Evolutionary conservation across 352 stramenopile species (phyloP).

Genomic region (Pythium apleroticum): DNA sequence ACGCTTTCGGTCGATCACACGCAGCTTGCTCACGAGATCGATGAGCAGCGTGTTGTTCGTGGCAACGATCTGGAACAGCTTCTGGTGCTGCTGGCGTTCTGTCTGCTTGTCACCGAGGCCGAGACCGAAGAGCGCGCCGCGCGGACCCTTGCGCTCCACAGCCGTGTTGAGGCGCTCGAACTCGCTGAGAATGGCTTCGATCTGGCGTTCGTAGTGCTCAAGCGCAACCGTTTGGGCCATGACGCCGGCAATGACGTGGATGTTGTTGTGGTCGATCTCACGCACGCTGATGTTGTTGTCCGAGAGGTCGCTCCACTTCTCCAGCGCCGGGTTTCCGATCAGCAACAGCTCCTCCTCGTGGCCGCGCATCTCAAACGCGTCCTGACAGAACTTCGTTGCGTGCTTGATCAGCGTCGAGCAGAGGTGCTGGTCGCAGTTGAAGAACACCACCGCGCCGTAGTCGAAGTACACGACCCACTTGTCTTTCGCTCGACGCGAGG

Average conservation of each 20-base stretch:
- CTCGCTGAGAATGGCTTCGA: conserved; percentile 93
- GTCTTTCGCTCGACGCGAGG: conserved; percentile 82
- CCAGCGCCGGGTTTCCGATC: conserved; percentile 58
- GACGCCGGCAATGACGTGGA: conserved; percentile 94
- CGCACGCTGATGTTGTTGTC: conserved; percentile 84
- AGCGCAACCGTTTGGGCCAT: conserved; percentile 95
- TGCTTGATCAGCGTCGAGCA: conserved; percentile 75
- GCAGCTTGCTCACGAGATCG: conserved; percentile 95
- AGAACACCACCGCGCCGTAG: conserved; percentile 92
- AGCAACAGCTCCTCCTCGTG: conserved; percentile 82
- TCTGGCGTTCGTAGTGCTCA: conserved; percentile 95
- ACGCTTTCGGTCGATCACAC: conserved; percentile 93
- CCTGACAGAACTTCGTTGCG: conserved; percentile 70
- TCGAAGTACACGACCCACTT: conserved; percentile 93
- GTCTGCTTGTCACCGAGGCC: conserved; percentile 47
- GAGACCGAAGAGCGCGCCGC: conserved; percentile 64
- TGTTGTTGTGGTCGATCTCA: conserved; percentile 82
- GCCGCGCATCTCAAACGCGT: conserved; percentile 75
- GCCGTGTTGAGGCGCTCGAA: conserved; percentile 94
- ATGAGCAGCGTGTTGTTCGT: conserved; percentile 97
- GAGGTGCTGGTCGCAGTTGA: conserved; percentile 86
- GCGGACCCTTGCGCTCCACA: conserved; percentile 75
- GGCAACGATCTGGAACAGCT: conserved; percentile 90
- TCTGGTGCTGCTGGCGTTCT: conserved; percentile 75
- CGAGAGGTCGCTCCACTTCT: conserved; percentile 79